phyloP scores from a whole-genome alignment of 2,329 filamentous ascomycete species.

The Ceratocystis colombiana region DNA sequence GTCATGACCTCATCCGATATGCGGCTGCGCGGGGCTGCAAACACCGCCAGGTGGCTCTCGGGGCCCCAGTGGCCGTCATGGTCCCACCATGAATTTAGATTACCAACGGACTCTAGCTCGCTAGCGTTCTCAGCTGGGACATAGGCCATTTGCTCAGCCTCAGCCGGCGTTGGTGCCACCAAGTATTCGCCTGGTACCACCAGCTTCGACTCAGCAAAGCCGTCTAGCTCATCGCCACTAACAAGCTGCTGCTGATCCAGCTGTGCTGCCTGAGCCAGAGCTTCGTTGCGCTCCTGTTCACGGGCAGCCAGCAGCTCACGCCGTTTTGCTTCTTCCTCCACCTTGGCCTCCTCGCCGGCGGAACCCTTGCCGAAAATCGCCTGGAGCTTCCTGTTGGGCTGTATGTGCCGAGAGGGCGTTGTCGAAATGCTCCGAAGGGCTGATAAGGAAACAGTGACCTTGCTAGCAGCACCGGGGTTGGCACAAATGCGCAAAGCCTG shows the following conservation, averaged over 20 bases:
- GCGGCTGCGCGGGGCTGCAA: constrained; percentile 30
- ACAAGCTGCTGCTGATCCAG: constrained; percentile 29
- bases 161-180: constrained; percentile 26
- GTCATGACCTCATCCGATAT: constrained; percentile 36
- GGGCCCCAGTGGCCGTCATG: constrained; percentile 42
- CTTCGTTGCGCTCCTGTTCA: constrained; percentile 34
- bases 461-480: constrained; percentile 28
- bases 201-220: constrained; percentile 26
- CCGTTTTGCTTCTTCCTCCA: constrained; percentile 27
- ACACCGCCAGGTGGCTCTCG: constrained; percentile 39
- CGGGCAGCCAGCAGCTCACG: constrained; percentile 32
- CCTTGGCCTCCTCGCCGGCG: constrained; percentile 24
- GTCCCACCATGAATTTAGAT: constrained; percentile 46
- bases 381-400: not conserved
- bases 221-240: constrained; percentile 11
- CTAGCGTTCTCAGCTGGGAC: constrained; percentile 39
- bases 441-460: constrained; percentile 9
- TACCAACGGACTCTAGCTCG: constrained; percentile 41
- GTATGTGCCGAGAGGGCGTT: constrained; percentile 13
- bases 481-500: constrained; percentile 33
- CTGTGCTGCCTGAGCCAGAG: constrained; percentile 15
- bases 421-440: constrained; percentile 4
- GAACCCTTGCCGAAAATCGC: constrained; percentile 28
- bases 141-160: constrained; percentile 35
- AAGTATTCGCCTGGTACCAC: constrained; percentile 25